phyloP scores from a whole-genome alignment of 306 rosid genomes.

The Canavalia gladiata region DNA sequence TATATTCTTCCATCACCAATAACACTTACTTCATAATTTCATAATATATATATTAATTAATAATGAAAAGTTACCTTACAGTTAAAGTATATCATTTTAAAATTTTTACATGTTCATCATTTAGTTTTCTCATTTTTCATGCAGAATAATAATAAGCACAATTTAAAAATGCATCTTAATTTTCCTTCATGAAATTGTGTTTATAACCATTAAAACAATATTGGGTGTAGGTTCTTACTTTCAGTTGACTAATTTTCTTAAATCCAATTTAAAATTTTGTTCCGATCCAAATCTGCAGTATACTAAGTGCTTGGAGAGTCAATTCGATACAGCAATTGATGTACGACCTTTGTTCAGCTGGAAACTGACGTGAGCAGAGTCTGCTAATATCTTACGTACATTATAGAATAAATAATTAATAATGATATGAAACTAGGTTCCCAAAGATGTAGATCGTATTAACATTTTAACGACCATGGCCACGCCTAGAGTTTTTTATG shows the following conservation, averaged over 20 bases:
- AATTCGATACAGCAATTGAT: neutral
- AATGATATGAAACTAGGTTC: neutral
- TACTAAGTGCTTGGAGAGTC: neutral
- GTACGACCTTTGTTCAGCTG: neutral
- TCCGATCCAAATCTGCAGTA: neutral
- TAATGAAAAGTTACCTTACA: too few relatives aligned
- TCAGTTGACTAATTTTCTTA: neutral
- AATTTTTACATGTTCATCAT: too few relatives aligned
- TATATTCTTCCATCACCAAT: neutral
- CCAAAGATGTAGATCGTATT: neutral
- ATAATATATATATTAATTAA: too few relatives aligned
- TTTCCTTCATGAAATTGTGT: too few relatives aligned
- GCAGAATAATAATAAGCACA: too few relatives aligned
- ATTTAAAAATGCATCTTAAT: too few relatives aligned
- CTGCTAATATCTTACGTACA: neutral
- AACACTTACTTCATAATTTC: neutral
- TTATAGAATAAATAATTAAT: neutral
- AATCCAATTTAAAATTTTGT: neutral
- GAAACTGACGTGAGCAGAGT: constrained; percentile 15
- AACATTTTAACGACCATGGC: neutral
- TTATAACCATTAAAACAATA: too few relatives aligned
- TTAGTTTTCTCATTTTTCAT: too few relatives aligned
- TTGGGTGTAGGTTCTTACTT: too few relatives aligned
- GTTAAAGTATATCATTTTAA: too few relatives aligned
- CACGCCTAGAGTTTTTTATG: neutral